A percentile compares a stretch with the other conserved stretches of the same genome.
These are phyloP conservation scores for Phytophthora nicotianae DNA, from an alignment of 352 stramenopile species.

Conservation along the genomic window DNA sequence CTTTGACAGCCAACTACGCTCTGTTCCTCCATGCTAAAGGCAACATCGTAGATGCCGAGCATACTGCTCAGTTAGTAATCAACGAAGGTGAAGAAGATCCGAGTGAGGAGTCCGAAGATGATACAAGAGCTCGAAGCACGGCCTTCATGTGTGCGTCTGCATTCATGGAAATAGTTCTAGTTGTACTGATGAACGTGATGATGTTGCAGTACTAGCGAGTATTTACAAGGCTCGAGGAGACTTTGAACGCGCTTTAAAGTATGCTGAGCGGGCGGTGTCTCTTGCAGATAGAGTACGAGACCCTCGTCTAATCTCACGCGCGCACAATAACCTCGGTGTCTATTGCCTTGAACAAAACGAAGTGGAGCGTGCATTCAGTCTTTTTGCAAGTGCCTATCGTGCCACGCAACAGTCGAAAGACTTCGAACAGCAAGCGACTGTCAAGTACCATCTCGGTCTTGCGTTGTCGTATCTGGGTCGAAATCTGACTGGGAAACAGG, in stretches of 20 bases:
- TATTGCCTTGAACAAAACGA: conserved; percentile 39
- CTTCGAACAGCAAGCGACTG: conserved; percentile 38
- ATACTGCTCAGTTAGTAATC: conserved; percentile 31
- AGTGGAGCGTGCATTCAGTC: conserved; percentile 27
- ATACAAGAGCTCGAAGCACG: conserved; percentile 30
- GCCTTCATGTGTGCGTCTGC: conserved; percentile 32
- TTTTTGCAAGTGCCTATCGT: conserved; percentile 47
- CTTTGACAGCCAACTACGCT: conserved; percentile 49
- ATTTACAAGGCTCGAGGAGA: conserved; percentile 33
- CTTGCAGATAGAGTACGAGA: conserved; percentile 28
- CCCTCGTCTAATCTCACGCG: conserved; percentile 32
- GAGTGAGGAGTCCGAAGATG: conserved; percentile 16
- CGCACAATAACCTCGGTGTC: conserved; percentile 49
- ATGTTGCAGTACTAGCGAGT: conserved; percentile 34
- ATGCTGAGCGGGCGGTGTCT: conserved; percentile 28
- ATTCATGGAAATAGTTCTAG: background rate
- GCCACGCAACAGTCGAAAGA: conserved; percentile 31
- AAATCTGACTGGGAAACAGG: conserved; percentile 19
- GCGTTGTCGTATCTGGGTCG: conserved; percentile 36
- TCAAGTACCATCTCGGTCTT: conserved; percentile 56
- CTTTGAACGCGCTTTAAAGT: conserved; percentile 19
- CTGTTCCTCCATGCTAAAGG: conserved; percentile 48
- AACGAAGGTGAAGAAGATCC: conserved; percentile 19
- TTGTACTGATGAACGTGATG: conserved; percentile 2
- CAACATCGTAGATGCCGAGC: conserved; percentile 37